phyloP scores from a whole-genome alignment of 495 filamentous ascomycete species.

The Tuber umbilicatum region DNA sequence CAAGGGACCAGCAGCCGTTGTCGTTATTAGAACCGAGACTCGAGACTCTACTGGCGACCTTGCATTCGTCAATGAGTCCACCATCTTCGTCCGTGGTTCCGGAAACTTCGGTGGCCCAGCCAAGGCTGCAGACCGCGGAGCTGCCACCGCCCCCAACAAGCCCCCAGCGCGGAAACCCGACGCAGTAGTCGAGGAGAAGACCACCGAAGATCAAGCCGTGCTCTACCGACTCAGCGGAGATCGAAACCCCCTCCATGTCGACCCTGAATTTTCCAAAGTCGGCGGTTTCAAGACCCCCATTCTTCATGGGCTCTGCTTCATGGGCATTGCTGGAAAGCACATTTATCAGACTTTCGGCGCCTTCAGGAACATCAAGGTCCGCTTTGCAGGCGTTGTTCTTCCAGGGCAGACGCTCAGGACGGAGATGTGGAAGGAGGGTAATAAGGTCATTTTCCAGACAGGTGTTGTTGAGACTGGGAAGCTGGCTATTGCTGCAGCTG shows the following conservation, averaged over 20 bases:
- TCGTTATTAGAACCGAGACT: conserved; percentile 68
- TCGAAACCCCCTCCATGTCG: conserved; percentile 89
- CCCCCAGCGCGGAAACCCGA: conserved; percentile 73
- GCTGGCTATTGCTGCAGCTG: conserved; percentile 78
- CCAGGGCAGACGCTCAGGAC: conserved; percentile 91
- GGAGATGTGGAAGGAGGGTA: conserved; percentile 98
- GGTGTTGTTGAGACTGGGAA: conserved; percentile 96
- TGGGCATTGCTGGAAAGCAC: conserved; percentile 85
- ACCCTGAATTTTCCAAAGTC: conserved; percentile 88
- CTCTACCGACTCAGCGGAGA: conserved; percentile 93
- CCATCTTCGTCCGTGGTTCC: conserved; percentile 83
- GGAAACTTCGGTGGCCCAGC: conserved; percentile 85
- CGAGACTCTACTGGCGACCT: conserved; percentile 78
- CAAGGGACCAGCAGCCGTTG: conserved; percentile 85
- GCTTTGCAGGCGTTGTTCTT: conserved; percentile 86
- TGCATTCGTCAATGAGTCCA: conserved; percentile 93
- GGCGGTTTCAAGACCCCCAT: conserved; percentile 95
- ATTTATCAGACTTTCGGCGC: conserved; percentile 75
- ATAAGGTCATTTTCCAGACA: conserved; percentile 81
- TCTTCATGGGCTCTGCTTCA: conserved; percentile 90
- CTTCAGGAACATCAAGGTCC: conserved; percentile 91
- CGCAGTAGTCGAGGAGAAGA: conserved; percentile 77
- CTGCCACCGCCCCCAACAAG: conserved; percentile 68
- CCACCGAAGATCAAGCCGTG: conserved; percentile 86
- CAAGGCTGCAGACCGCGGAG: conserved; percentile 71